phyloP scores from a whole-genome alignment of 2,329 filamentous ascomycete species.

The Fusarium buharicum region DNA sequence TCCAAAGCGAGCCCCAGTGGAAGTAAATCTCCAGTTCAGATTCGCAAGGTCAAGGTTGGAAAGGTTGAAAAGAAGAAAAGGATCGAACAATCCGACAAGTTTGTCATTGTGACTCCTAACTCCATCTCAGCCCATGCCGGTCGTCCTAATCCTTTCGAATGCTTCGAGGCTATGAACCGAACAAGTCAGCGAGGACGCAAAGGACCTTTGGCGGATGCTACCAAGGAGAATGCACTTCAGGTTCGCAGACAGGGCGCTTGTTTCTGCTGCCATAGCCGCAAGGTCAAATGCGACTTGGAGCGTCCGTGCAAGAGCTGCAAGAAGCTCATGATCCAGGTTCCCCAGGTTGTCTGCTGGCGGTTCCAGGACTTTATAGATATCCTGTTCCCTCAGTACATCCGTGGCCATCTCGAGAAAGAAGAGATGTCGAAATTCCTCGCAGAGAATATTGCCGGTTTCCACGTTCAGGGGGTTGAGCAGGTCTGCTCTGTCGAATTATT shows the following conservation, averaged over 20 bases:
- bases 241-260: constrained; percentile 66
- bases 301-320: constrained; percentile 67
- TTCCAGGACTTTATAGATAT: constrained; percentile 65
- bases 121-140: constrained; percentile 63
- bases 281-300: constrained; percentile 67
- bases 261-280: constrained; percentile 69
- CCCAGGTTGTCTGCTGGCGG: constrained; percentile 68
- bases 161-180: constrained; percentile 61
- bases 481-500: constrained; percentile 60
- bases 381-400: constrained; percentile 64
- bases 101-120: constrained; percentile 66
- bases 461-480: constrained; percentile 54
- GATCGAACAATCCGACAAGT: constrained; percentile 56
- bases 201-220: constrained; percentile 64
- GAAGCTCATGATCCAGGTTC: constrained; percentile 61
- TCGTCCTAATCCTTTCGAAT: constrained; percentile 64
- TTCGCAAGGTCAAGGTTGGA: constrained; percentile 56
- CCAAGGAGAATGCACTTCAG: constrained; percentile 64
- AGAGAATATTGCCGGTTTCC: constrained; percentile 61
- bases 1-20: constrained; percentile 38
- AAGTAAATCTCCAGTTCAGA: constrained; percentile 48
- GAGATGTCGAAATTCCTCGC: constrained; percentile 60
- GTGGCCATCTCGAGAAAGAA: constrained; percentile 62
- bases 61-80: constrained; percentile 60
- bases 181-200: constrained; percentile 66